These are phyloP conservation scores for Pugionium cornutum DNA, from an alignment of 345 rosid genomes.

Conservation along the genomic window DNA sequence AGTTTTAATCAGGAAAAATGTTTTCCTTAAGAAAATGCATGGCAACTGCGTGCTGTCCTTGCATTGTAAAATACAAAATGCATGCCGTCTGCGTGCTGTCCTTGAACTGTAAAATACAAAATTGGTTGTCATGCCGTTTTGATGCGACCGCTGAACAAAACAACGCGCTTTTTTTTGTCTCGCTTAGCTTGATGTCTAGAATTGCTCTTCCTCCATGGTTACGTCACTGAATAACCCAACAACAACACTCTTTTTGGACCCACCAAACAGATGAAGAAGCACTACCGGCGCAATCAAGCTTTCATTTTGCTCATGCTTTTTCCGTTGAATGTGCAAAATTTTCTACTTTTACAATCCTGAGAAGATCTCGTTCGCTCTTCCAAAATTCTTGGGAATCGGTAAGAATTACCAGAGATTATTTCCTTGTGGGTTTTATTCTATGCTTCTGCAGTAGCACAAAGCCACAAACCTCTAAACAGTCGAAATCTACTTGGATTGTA, in stretches of 20 bases:
- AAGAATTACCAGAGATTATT: constrained; percentile 18
- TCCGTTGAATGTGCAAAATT: constrained; percentile 20
- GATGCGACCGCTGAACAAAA: background rate
- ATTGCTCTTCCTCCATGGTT: constrained; percentile 24
- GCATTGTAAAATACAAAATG: background rate
- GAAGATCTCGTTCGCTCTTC: constrained; percentile 23
- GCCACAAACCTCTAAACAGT: background rate
- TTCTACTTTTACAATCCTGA: constrained; percentile 22
- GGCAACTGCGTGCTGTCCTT: constrained; percentile 12
- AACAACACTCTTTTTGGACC: constrained; percentile 35
- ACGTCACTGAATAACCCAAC: constrained; percentile 32
- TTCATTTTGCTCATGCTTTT: constrained; percentile 32
- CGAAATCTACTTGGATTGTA: background rate
- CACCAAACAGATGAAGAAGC: constrained; percentile 32
- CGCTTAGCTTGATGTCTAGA: constrained; percentile 1
- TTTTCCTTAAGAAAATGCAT: background rate
- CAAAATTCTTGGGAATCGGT: constrained; percentile 19
- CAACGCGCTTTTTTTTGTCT: constrained; percentile 6
- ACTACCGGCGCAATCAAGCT: constrained; percentile 36
- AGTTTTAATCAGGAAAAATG: background rate
- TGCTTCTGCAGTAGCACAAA: constrained; percentile 16
- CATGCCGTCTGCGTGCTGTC: constrained; percentile 6
- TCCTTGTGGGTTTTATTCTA: constrained; percentile 2
- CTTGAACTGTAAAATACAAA: background rate
- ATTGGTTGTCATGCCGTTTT: constrained; percentile 10